Evolutionary conservation across 2,329 filamentous ascomycete species (phyloP).

Genomic region (Fusarium temperatum): DNA sequence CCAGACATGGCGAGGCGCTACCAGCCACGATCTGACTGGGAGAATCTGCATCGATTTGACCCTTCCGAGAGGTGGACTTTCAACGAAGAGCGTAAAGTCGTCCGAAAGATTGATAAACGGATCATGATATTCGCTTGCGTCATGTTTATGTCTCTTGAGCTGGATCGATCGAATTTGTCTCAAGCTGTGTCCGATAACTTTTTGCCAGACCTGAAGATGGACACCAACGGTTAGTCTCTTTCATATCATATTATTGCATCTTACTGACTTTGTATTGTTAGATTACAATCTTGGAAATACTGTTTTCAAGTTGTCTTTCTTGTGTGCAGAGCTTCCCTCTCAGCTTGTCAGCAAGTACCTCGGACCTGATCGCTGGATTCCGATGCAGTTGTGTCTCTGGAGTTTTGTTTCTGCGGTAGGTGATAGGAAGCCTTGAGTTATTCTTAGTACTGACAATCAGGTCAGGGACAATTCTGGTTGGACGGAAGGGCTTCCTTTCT

Average conservation of each 20-base stretch:
- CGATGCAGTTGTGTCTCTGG: background rate
- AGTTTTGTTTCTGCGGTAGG: background rate
- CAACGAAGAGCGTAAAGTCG: conserved; percentile 5
- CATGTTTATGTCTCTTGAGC: conserved; percentile 54
- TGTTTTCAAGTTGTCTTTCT: background rate
- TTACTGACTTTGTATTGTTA: accelerated
- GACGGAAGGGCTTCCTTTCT: background rate
- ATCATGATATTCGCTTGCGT: conserved; percentile 59
- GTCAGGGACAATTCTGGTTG: background rate
- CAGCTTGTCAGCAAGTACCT: background rate
- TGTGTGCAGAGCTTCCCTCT: background rate
- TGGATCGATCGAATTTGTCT: conserved; percentile 51
- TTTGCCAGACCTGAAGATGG: conserved; percentile 33
- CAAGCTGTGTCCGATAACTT: conserved; percentile 61
- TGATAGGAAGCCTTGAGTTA: accelerated
- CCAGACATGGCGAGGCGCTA: background rate
- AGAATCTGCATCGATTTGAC: conserved; percentile 58
- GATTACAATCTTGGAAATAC: background rate
- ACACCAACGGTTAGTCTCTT: background rate
- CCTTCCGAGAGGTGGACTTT: conserved; percentile 55
- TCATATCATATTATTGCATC: accelerated
- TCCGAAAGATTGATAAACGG: conserved; percentile 26
- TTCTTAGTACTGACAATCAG: background rate
- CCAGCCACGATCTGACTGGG: conserved; percentile 45
- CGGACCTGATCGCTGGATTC: background rate